phyloP scores from a whole-genome alignment of 2,329 filamentous ascomycete genomes.

The Talaromyces funiculosus region DNA sequence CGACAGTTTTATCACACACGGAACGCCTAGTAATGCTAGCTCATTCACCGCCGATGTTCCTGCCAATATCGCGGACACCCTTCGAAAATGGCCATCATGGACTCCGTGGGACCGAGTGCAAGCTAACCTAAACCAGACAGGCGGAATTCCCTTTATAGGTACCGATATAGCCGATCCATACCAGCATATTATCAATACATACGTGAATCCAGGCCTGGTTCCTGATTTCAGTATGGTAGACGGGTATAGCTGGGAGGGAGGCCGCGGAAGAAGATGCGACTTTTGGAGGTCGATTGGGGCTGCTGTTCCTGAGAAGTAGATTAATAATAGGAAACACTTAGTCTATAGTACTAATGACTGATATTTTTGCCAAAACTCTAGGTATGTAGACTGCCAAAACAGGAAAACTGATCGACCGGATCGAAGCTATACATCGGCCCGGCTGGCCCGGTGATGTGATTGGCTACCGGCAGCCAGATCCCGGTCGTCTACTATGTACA shows the following conservation, averaged over 20 bases:
- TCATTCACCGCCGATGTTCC: slow-evolving; percentile 22
- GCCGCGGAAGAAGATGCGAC: slow-evolving; percentile 42
- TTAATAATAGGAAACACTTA: background rate
- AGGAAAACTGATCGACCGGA: slow-evolving; percentile 2
- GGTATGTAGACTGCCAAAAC: background rate
- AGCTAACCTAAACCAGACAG: slow-evolving; percentile 45
- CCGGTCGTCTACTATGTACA: slow-evolving; percentile 8
- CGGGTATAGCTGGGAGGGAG: slow-evolving; percentile 45
- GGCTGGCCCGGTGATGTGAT: slow-evolving; percentile 7
- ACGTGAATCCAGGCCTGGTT: slow-evolving; percentile 25
- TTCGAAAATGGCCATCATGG: slow-evolving; percentile 33
- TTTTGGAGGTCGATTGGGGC: slow-evolving; percentile 33
- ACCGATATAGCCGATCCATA: slow-evolving; percentile 15
- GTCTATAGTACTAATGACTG: background rate
- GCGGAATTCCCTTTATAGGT: slow-evolving; percentile 24
- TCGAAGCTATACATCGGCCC: slow-evolving; percentile 1
- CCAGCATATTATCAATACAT: slow-evolving; percentile 20
- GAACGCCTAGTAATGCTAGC: slow-evolving; percentile 32
- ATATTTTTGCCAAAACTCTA: background rate
- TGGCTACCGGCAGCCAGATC: slow-evolving; percentile 12
- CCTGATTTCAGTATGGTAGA: slow-evolving; percentile 39
- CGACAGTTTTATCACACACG: slow-evolving; percentile 44
- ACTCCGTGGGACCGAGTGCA: slow-evolving; percentile 28
- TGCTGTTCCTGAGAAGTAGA: slow-evolving; percentile 17
- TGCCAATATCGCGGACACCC: background rate